A percentile compares a stretch with the other conserved stretches of the same genome.
Conservation (phyloP, 1,284 basidiomycete species). For the Salmacisia buchloeana region DNA sequence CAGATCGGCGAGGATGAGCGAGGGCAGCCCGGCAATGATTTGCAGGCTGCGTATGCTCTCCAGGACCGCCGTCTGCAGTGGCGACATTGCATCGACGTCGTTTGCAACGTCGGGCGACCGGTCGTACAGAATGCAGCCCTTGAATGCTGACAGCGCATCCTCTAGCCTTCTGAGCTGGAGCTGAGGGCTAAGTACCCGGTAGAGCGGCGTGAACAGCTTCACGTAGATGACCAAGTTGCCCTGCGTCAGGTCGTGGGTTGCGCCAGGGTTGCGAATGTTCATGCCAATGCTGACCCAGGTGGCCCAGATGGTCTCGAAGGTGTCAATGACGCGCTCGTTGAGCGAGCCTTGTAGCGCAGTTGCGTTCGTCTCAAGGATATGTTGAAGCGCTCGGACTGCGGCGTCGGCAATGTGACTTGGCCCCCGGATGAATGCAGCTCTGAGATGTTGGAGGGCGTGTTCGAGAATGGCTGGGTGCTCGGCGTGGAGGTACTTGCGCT, state of each 20-base stretch:
- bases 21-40: conserved; percentile 60
- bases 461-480: conserved; percentile 10
- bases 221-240: conserved; percentile 76
- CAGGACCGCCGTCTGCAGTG: conserved; percentile 69
- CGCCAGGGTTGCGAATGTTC: conserved; percentile 20
- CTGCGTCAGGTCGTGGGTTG: conserved; percentile 66
- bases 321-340: background rate
- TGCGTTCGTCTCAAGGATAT: conserved; percentile 52
- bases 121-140: conserved; percentile 73
- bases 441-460: conserved; percentile 10
- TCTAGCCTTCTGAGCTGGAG: conserved; percentile 59
- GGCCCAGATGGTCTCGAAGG: conserved; percentile 10
- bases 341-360: background rate
- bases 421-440: conserved; percentile 29
- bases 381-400: conserved; percentile 44
- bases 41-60: conserved; percentile 63
- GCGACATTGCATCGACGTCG: conserved; percentile 76
- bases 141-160: conserved; percentile 69
- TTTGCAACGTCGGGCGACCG: conserved; percentile 77
- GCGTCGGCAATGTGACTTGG: conserved; percentile 32
- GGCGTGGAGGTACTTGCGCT: conserved; percentile 63
- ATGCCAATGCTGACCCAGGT: conserved; percentile 17
- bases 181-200: conserved; percentile 28
- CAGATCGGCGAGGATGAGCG: conserved; percentile 71
- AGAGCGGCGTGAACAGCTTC: conserved; percentile 59